Evolutionary conservation across 176 grass and related monocot species (phyloP).

Genomic region (Themeda triandra): DNA sequence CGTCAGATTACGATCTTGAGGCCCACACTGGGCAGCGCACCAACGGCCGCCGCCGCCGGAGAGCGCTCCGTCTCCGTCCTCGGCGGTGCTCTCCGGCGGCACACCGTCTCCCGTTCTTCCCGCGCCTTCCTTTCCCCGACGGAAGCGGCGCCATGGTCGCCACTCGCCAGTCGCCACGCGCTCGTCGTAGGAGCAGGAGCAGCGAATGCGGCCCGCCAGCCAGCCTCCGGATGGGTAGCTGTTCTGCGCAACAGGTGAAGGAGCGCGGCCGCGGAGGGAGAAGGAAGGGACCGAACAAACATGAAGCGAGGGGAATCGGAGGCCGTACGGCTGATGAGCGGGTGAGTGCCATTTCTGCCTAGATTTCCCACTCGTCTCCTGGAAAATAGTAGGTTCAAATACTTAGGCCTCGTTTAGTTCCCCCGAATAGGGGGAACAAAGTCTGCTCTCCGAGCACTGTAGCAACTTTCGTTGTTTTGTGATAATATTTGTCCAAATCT

Average conservation of each 20-base stretch:
- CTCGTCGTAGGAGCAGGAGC: not conserved
- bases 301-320: not conserved
- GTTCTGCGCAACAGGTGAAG: not conserved
- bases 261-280: not conserved
- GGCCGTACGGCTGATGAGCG: not conserved
- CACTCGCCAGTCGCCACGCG: not conserved
- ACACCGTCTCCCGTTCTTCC: not conserved
- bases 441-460: too few relatives aligned
- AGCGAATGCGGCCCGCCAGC: not conserved
- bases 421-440: too few relatives aligned
- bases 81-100: too few relatives aligned
- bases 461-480: too few relatives aligned
- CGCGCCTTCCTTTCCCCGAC: not conserved
- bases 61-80: not conserved
- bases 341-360: not conserved
- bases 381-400: not conserved
- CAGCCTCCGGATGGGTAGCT: not conserved
- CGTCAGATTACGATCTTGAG: not conserved
- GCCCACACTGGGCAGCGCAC: not conserved
- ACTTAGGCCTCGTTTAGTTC: not conserved
- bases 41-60: not conserved
- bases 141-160: not conserved
- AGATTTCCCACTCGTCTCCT: not conserved
- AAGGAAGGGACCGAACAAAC: not conserved
- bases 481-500: too few relatives aligned